Evolutionary conservation across 2,329 filamentous ascomycete species (phyloP), one percentile per base, ranked within the genome.

Genomic region (Colletotrichum camelliae): DNA sequence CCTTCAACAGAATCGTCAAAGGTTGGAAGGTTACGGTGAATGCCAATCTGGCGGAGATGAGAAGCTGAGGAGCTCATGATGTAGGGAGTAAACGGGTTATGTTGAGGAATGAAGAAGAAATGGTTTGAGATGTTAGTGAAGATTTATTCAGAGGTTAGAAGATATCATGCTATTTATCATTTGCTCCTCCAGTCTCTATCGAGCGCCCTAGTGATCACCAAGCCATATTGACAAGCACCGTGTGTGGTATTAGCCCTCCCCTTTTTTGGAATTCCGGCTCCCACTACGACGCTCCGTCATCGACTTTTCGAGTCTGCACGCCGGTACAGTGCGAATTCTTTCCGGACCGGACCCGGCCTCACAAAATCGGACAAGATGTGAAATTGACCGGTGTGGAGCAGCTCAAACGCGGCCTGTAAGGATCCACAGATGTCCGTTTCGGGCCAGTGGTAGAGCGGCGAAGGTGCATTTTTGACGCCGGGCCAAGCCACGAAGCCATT

Each of bases 331-430:
- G 62, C 24, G 21, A 67, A 67, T 35, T 67, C 12, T 48, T 48
- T 24, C 62, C 70, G 31, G 35, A 72, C 61, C 70, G 62, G 15
- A 72, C 35, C 61, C 61, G 62, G 70, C n/a, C 35, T 52, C 24
- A 67, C 15, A 35, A 48, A 58, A 67, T 72, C 35, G 62, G 62
- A 13, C 31, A 16, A 48, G 16, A 31, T 29, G 48, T 1, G 39
- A 1, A 12, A 33, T 24, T 72, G 29, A 60, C 27, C 69, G 48
- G 27, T 24, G 52, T 60, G 70, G 70, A 13, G 16, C 48, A 9
- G 4, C 2, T 35, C n/a, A 13, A 37, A 13, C 15, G 24, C 27
- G 70, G 43, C 58, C 61, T 33, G 58, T 2, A 4, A 15, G 18
- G 61, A 21, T 57, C 61, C 61, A 72, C 70, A 48, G 6, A 33